These are phyloP conservation scores for Vitis vinifera DNA, from an alignment of 164 flowering plant species.

Conservation along the genomic window DNA sequence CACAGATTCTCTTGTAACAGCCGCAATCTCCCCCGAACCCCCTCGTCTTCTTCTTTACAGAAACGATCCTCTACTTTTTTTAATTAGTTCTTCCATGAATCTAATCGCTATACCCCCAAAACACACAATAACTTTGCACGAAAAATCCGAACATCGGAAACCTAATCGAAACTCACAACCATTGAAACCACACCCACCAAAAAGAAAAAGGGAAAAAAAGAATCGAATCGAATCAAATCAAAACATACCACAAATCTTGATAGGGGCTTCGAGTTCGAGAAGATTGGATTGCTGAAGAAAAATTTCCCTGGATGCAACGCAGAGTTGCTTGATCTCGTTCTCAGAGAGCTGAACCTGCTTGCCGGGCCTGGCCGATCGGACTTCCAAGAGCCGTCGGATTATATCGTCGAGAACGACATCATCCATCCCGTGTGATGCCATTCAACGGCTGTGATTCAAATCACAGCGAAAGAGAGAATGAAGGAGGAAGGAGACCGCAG, in stretches of 20 bases:
- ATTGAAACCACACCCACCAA: too few species aligned
- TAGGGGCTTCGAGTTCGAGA: conserved; percentile 61
- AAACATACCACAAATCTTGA: conserved; percentile 53
- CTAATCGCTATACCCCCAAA: too few species aligned
- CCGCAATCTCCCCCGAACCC: too few species aligned
- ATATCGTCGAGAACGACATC: conserved; percentile 42
- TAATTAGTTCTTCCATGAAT: too few species aligned
- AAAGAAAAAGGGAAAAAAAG: neutral
- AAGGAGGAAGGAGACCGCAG: neutral
- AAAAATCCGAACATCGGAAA: too few species aligned
- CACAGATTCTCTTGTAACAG: too few species aligned
- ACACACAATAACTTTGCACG: too few species aligned
- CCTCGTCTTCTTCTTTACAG: too few species aligned
- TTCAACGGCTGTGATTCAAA: conserved; percentile 1
- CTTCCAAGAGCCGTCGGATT: conserved; percentile 43
- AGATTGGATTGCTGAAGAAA: conserved; percentile 50
- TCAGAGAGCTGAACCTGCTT: conserved; percentile 59
- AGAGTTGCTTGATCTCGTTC: conserved; percentile 56
- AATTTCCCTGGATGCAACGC: conserved; percentile 40
- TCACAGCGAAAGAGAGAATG: neutral
- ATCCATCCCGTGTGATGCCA: conserved; percentile 25
- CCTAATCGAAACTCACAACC: too few species aligned
- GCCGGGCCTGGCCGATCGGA: conserved; percentile 41
- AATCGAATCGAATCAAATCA: neutral
- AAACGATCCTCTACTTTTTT: too few species aligned